Percentiles rank a stretch among this genome's conserved stretches.
These are phyloP conservation scores for Iris pallida DNA, from an alignment of 116 monocot genomes.

Conservation along the genomic window DNA sequence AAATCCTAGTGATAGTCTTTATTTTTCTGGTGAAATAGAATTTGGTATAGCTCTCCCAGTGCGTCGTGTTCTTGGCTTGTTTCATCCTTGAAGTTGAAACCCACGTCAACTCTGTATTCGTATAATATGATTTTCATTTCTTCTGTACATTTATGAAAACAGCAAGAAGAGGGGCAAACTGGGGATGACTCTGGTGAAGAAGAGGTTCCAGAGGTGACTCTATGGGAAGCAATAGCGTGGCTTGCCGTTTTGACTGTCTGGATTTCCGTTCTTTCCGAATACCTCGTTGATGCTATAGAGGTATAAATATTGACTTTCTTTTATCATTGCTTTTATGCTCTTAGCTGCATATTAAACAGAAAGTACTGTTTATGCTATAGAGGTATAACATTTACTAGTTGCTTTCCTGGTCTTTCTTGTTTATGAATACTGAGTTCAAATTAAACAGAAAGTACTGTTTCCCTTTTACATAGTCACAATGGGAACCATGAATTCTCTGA, in stretches of 20 bases:
- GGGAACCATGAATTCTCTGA: no score
- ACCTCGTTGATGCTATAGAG: conserved; percentile 93
- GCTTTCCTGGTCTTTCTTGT: no score
- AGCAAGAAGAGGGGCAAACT: conserved; percentile 29
- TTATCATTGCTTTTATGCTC: not conserved
- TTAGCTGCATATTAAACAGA: no score
- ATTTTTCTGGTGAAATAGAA: no score
- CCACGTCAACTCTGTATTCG: not conserved
- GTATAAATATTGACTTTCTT: conserved; percentile 21
- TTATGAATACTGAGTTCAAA: no score
- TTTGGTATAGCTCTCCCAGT: no score
- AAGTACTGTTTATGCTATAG: no score
- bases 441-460: no score
- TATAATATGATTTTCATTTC: not conserved
- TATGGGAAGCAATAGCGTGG: conserved; percentile 76
- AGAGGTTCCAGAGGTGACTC: conserved; percentile 58
- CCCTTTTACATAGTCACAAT: no score
- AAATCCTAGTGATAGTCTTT: no score
- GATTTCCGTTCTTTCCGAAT: conserved; percentile 85
- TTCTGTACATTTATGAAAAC: not conserved
- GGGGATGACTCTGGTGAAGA: conserved; percentile 45
- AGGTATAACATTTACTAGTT: not conserved
- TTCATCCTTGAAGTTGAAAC: no score
- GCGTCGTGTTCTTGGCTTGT: no score
- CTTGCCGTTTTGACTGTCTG: conserved; percentile 77